phyloP scores from a whole-genome alignment of 2,329 filamentous ascomycete species.

The Xylaria sp. region DNA sequence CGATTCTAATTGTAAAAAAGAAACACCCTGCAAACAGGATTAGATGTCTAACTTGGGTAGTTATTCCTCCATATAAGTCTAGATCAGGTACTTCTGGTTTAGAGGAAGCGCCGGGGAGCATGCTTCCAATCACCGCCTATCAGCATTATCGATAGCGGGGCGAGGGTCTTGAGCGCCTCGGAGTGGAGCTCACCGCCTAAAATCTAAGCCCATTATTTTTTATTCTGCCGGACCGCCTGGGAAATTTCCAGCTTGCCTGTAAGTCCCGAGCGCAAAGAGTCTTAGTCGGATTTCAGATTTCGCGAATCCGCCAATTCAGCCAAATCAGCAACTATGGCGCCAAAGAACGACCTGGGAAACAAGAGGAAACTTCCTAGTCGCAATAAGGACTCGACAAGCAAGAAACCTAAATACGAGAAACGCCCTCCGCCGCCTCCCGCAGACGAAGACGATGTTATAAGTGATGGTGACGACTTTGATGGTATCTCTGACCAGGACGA shows the following conservation, averaged over 20 bases:
- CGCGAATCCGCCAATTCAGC: conserved; percentile 10
- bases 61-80: background rate
- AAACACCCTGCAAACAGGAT: background rate
- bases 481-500: conserved; percentile 64
- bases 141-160: conserved; percentile 39
- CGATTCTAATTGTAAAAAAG: background rate
- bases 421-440: conserved; percentile 53
- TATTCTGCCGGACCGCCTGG: conserved; percentile 39
- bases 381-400: conserved; percentile 58
- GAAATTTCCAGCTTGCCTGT: conserved; percentile 35
- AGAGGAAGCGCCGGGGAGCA: conserved; percentile 10
- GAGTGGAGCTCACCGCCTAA: conserved; percentile 50
- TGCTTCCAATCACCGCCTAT: conserved; percentile 18
- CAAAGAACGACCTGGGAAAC: conserved; percentile 60
- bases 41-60: background rate
- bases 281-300: conserved; percentile 4
- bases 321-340: conserved; percentile 57
- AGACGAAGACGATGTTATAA: conserved; percentile 53
- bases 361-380: conserved; percentile 70
- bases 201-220: conserved; percentile 43
- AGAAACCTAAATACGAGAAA: conserved; percentile 52
- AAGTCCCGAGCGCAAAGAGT: conserved; percentile 18
- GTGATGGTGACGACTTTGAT: conserved; percentile 54
- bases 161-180: conserved; percentile 20
- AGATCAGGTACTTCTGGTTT: background rate